Base-by-base conservation (phyloP, 208 protist genomes). In the Trypanosoma theileri region DNA sequence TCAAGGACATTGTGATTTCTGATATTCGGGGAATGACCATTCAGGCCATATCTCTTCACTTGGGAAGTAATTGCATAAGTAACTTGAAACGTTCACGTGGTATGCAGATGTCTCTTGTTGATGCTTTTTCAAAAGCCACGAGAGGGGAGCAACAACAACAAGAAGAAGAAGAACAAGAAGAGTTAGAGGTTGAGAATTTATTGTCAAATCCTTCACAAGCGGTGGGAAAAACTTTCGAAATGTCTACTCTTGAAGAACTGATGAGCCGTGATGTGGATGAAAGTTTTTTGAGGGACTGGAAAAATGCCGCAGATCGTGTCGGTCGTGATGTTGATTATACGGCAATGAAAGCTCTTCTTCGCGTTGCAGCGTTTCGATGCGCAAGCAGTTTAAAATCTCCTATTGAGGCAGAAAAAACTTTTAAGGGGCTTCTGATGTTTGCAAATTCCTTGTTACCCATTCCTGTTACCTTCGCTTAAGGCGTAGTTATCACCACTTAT, bases 1-100 rank as follows among this genome's bases (percentile, higher is more conserved):
- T 84, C 22, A 66, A 59, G 19, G 75, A 96, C 52, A 80, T 96
- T 55, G 74, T 96, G 26, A 77, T 96, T 41, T 61, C 48, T 42
- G 91, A 96, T 66, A 52, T 96, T 21, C 84, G 91, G 9, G 91
- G 91, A 44, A 85, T 96, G 73, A 89, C 88, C 7, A 78, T 96
- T 42, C 88, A 93, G 74, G 86, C 83, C 11, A 88, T 79, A 0
- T 81, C 81, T 12, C 75, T 95, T 56, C 45, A 52, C 46, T 0
- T 57, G 3, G 63, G 57, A 0, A 4, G 28, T 17, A n/a, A 31
- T 40, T 13, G 11, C 1, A 22, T 14, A 26, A 19, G 55, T 17
- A 24, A 17, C 10, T 17, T 17, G 16, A 79, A 71, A 35, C 44
- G 59, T 35, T 52, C 40, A 72, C 66, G 61, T 6, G 62, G 66